Conservation (phyloP, 805 yeast species). For the Komagataella pseudopastoris region DNA sequence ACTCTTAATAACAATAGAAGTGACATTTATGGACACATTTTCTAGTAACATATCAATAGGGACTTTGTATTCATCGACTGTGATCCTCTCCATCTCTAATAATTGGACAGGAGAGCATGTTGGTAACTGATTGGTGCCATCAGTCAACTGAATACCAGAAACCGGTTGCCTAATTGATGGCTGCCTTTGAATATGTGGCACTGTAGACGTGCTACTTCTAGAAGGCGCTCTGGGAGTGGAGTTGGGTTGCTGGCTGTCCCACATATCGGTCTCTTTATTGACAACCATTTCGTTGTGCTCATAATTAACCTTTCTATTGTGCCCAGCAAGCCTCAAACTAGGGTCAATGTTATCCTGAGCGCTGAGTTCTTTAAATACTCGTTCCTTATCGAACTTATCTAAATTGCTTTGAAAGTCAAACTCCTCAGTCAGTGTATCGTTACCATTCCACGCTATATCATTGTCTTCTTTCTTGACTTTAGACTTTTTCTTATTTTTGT, state of each 20-base stretch:
- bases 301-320: slow-evolving; percentile 46
- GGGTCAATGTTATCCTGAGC: slow-evolving; percentile 48
- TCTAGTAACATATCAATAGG: slow-evolving; percentile 37
- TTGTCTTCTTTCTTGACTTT: slow-evolving; percentile 43
- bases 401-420: slow-evolving; percentile 80
- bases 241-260: slow-evolving; percentile 27
- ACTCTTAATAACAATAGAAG: slow-evolving; percentile 41
- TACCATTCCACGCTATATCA: slow-evolving; percentile 32
- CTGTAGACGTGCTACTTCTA: neutral
- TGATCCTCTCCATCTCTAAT: slow-evolving; percentile 55
- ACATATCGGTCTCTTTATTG: slow-evolving; percentile 31
- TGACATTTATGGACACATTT: slow-evolving; percentile 54
- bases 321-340: slow-evolving; percentile 56
- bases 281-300: slow-evolving; percentile 69
- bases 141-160: slow-evolving; percentile 5
- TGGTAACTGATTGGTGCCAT: slow-evolving; percentile 25
- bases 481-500: slow-evolving; percentile 35
- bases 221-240: neutral
- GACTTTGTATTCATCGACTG: slow-evolving; percentile 39
- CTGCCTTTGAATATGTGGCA: neutral
- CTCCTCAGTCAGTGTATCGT: slow-evolving; percentile 39
- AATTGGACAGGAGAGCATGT: slow-evolving; percentile 69
- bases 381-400: slow-evolving; percentile 66
- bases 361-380: slow-evolving; percentile 68
- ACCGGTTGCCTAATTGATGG: neutral